These are phyloP conservation scores for Spiromastix sp. DNA, from an alignment of 2,329 filamentous ascomycete species.

Conservation along the genomic window DNA sequence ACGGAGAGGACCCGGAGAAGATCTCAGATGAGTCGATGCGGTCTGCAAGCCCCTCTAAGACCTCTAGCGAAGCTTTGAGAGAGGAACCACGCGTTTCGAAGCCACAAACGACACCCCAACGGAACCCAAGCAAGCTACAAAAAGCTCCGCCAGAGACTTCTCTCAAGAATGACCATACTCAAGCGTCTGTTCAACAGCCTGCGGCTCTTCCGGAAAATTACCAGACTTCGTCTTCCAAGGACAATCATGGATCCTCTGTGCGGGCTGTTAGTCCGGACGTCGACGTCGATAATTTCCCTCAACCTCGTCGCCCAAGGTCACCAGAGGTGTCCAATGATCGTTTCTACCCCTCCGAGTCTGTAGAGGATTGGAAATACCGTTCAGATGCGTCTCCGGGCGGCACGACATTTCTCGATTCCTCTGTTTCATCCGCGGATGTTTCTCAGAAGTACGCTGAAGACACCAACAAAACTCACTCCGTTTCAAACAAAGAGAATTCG, in stretches of 20 bases:
- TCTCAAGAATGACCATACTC: slow-evolving; percentile 29
- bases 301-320: slow-evolving; percentile 12
- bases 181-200: slow-evolving; percentile 32
- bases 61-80: slow-evolving; percentile 32
- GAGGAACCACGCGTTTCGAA: slow-evolving; percentile 26
- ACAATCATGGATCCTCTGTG: slow-evolving; percentile 21
- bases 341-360: neutral
- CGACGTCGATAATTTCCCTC: slow-evolving; percentile 16
- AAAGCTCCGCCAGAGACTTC: slow-evolving; percentile 45
- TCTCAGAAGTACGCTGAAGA: slow-evolving; percentile 16
- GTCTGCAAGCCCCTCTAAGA: slow-evolving; percentile 34
- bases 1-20: slow-evolving; percentile 45
- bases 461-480: neutral
- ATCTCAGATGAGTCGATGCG: slow-evolving; percentile 49
- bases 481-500: slow-evolving; percentile 1
- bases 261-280: slow-evolving; percentile 25
- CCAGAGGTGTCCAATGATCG: slow-evolving; percentile 9
- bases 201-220: slow-evolving; percentile 15
- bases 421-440: slow-evolving; percentile 4
- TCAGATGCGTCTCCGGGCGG: slow-evolving; percentile 7
- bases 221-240: slow-evolving; percentile 13
- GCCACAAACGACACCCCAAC: slow-evolving; percentile 34
- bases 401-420: slow-evolving; percentile 5
- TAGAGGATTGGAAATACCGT: slow-evolving; percentile 11
- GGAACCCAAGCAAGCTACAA: slow-evolving; percentile 58